Evolutionary conservation across 257 asterid genomes (phyloP).

Genomic region (Leonotis leonurus): DNA sequence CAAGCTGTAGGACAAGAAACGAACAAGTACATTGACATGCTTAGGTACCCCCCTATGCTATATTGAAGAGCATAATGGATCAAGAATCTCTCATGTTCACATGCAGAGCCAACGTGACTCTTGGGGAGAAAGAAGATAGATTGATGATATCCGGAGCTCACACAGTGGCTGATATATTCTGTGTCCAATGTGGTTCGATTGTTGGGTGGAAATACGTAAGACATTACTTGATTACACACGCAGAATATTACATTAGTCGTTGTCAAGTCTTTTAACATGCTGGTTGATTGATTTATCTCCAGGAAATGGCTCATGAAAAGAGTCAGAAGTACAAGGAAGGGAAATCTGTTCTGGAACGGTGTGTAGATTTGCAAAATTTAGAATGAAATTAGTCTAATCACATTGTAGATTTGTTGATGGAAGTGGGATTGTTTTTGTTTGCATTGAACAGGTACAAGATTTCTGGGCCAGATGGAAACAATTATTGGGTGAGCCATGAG

Average conservation of each 20-base stretch:
- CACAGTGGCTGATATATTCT: slow-evolving; percentile 67
- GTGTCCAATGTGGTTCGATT: slow-evolving; percentile 55
- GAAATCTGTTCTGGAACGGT: slow-evolving; percentile 83
- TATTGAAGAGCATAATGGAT: neutral
- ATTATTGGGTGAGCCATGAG: slow-evolving; percentile 48
- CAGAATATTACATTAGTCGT: neutral
- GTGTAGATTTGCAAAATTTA: slow-evolving; percentile 9
- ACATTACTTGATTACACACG: no score
- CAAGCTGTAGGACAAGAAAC: no score
- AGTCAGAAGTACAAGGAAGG: slow-evolving; percentile 84
- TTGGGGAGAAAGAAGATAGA: slow-evolving; percentile 63
- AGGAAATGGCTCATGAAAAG: slow-evolving; percentile 65
- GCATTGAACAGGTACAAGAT: slow-evolving; percentile 60
- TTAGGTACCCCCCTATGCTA: neutral
- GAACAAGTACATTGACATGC: no score
- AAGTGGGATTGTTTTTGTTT: neutral
- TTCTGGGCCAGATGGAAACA: slow-evolving; percentile 56
- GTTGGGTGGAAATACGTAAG: slow-evolving; percentile 82
- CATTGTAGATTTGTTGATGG: neutral
- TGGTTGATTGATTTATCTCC: slow-evolving; percentile 6
- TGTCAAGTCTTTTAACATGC: neutral
- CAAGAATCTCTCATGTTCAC: neutral
- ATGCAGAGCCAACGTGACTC: slow-evolving; percentile 51
- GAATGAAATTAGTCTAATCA: neutral
- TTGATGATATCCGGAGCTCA: slow-evolving; percentile 64